phyloP scores from a whole-genome alignment of 1,284 basidiomycete species.

The Hypsizygus ulmarius region DNA sequence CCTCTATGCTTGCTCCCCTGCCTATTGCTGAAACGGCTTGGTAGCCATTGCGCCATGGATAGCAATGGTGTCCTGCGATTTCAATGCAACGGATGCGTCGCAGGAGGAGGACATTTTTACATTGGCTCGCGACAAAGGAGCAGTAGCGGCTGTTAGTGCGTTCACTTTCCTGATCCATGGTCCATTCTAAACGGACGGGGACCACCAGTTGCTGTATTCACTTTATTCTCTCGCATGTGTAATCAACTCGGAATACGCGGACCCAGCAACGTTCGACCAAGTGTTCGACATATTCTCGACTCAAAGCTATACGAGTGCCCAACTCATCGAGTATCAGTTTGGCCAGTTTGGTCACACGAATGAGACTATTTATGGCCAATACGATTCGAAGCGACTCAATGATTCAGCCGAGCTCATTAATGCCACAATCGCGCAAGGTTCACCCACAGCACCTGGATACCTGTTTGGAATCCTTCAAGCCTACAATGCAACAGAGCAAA shows the following conservation, averaged over 20 bases:
- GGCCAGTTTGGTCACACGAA: slow-evolving; percentile 47
- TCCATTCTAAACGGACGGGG: not conserved
- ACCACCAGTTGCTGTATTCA: slow-evolving; percentile 71
- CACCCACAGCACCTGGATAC: slow-evolving; percentile 51
- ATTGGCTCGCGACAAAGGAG: slow-evolving; percentile 72
- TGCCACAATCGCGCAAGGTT: slow-evolving; percentile 41
- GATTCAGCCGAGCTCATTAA: slow-evolving; percentile 48
- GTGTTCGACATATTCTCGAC: slow-evolving; percentile 81
- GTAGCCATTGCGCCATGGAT: slow-evolving; percentile 83
- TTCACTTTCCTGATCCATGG: not conserved
- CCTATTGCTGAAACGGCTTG: not conserved
- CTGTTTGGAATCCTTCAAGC: slow-evolving; percentile 68
- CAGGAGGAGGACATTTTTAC: slow-evolving; percentile 74
- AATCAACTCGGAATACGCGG: slow-evolving; percentile 69
- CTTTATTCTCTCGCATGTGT: slow-evolving; percentile 67
- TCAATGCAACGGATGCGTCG: slow-evolving; percentile 63
- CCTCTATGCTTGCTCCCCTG: slow-evolving; percentile 8
- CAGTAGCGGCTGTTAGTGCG: slow-evolving; percentile 65
- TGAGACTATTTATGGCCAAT: slow-evolving; percentile 51
- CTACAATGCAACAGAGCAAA: slow-evolving; percentile 54
- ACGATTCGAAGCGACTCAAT: slow-evolving; percentile 59
- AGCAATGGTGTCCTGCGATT: slow-evolving; percentile 80
- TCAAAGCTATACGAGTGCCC: slow-evolving; percentile 44
- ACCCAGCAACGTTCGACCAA: slow-evolving; percentile 65
- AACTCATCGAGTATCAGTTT: slow-evolving; percentile 67